phyloP scores from a whole-genome alignment of 2,329 filamentous ascomycete species.

The Colletotrichum sp. region DNA sequence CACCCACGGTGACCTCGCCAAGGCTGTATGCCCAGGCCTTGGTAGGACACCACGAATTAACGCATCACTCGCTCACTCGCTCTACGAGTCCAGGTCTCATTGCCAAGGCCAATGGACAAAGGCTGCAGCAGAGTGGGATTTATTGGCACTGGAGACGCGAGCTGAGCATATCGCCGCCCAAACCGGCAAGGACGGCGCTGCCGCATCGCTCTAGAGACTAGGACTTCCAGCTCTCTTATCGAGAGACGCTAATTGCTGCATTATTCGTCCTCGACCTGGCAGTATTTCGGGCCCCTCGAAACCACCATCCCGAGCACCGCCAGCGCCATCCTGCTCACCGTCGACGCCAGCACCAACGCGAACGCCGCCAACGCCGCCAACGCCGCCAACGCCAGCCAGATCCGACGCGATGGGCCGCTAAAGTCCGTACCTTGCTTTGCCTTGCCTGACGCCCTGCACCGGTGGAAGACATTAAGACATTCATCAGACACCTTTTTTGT shows the following conservation, averaged over 20 bases:
- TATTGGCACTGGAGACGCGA: not conserved
- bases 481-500: not conserved
- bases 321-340: not conserved
- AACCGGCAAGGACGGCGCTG: not conserved
- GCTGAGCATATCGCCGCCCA: not conserved
- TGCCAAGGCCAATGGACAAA: constrained; percentile 14
- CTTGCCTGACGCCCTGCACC: not conserved
- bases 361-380: not conserved
- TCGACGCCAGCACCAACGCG: not conserved
- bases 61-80: not conserved
- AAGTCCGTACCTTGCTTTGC: not conserved
- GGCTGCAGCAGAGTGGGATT: not conserved
- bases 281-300: not conserved
- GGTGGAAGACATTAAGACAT: not conserved
- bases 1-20: not conserved
- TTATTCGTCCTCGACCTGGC: not conserved
- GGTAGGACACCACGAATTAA: not conserved
- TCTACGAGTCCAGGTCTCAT: not conserved
- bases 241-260: not conserved
- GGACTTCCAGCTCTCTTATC: not conserved
- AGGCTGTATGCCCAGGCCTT: not conserved
- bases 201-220: not conserved
- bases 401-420: constrained; percentile 2
- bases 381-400: not conserved
- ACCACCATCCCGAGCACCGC: not conserved